A percentile compares a stretch with the other conserved stretches of the same genome.
Evolutionary conservation across 2,329 filamentous ascomycete genomes (phyloP).

Genomic region (Colletotrichum phormii): DNA sequence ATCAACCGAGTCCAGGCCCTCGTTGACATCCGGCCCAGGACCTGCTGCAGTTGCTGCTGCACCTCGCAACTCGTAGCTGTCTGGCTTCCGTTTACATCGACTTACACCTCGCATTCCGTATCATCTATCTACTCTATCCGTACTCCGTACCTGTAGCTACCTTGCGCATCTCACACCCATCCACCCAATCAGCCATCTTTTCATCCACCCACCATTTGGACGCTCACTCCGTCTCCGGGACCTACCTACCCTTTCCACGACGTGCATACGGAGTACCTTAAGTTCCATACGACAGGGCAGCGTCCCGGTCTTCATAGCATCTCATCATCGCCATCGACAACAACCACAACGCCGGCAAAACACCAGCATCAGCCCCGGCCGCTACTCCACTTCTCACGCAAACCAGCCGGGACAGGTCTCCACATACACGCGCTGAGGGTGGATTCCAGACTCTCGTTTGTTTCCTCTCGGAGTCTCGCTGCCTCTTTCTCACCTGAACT

Average conservation of each 20-base stretch:
- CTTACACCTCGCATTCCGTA: conserved; percentile 4
- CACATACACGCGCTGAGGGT: conserved; percentile 3
- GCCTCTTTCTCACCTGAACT: conserved; percentile 20
- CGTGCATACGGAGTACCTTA: neutral
- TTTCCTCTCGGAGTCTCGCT: neutral
- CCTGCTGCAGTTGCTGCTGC: conserved; percentile 1
- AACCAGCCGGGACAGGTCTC: conserved; percentile 11
- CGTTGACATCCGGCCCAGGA: conserved; percentile 24
- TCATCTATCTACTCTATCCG: neutral
- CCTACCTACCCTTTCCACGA: neutral
- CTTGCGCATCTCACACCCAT: neutral
- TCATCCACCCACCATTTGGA: neutral
- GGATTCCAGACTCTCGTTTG: conserved; percentile 1
- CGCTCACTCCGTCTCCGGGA: neutral
- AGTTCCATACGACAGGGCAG: neutral
- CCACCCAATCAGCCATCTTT: neutral
- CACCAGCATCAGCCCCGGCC: neutral
- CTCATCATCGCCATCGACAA: neutral
- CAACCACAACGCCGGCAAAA: neutral
- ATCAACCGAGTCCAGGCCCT: conserved; percentile 25
- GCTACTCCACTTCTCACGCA: conserved; percentile 16
- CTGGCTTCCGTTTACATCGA: conserved; percentile 11
- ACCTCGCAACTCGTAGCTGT: neutral
- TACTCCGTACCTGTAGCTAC: neutral
- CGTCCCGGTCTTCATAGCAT: neutral